phyloP scores from a whole-genome alignment of 495 filamentous ascomycete species.

The Margaritispora aquatica region DNA sequence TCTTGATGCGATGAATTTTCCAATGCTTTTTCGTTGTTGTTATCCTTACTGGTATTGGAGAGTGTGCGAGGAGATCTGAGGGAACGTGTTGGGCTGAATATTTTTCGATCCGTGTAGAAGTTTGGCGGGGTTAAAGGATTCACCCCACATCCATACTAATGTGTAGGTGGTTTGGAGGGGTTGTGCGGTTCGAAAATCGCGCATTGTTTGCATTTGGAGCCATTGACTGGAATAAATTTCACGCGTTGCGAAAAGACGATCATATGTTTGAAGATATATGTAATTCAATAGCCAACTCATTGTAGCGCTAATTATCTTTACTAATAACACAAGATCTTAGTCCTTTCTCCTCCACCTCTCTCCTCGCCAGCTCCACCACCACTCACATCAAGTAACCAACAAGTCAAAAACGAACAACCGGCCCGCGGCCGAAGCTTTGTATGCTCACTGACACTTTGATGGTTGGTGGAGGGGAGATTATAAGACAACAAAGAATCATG shows the following conservation, averaged over 20 bases:
- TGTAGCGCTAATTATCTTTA: constrained; percentile 6
- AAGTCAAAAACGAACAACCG: no score
- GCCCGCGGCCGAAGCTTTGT: constrained; percentile 18
- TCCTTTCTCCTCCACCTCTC: no score
- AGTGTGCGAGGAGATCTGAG: no score
- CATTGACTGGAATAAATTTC: no score
- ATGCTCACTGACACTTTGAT: no score
- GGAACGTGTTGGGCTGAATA: no score
- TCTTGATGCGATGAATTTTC: neutral
- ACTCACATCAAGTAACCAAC: neutral
- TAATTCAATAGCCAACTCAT: neutral
- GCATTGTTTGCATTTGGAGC: neutral
- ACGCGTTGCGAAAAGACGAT: neutral
- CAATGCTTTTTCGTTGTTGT: neutral
- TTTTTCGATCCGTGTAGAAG: no score
- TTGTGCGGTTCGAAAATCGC: neutral
- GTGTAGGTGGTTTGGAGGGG: neutral
- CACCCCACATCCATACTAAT: neutral
- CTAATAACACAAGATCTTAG: constrained; percentile 9
- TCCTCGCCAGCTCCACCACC: neutral
- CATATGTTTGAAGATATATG: neutral
- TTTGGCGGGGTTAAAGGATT: neutral
- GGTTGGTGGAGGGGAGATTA: constrained; percentile 6
- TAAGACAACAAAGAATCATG: neutral
- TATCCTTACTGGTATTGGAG: no score